Base-by-base conservation (phyloP, 768 basidiomycete species). In the Boletus rubroflammeus region DNA sequence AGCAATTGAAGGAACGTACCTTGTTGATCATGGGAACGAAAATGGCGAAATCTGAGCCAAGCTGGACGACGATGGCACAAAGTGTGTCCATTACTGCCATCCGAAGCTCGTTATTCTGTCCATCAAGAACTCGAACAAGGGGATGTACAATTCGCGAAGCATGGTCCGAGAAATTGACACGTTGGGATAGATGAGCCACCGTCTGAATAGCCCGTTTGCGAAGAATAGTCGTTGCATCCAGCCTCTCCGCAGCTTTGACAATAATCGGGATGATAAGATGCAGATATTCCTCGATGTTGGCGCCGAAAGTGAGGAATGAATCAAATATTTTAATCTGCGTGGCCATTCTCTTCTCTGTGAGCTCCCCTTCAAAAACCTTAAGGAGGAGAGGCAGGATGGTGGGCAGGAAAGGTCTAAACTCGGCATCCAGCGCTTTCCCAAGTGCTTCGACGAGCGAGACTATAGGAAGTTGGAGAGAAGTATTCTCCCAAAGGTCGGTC, bases 11-110 rank as follows among this genome's bases (percentile, higher is more conserved):
- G 28, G 29, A 40, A 39, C 47, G 11, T 60, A 90, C 95, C 80
- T 98, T 98, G 70, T 93, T 93, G 59, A 99, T 90, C 61, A 95
- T 95, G 0, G 97, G 94, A 34, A 98, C 90, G 63, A 98, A 99
- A 41, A 99, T 93, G 4, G 97, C 94, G 61, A 95, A 99, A 68
- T 98, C 96, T 0, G 95, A 86, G 1, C 95, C 95, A 49, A 99
- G 83, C 64, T 99, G 97, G 35, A 93, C 79, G 36, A 98, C 86
- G 38, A 98, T 77, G 1, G 94, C 90, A 67, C 93, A 97, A 2
- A 99, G 74, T 0, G 94, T 91, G 56, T 98, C 94, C 85, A 98
- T 88, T 8, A 95, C 90, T 1, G 89, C 83, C 70, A 81, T 81
- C 21, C 91, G 80, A 44, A 98, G 75, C 54, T 98, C 95, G 55